phyloP scores from a whole-genome alignment of 2,329 filamentous ascomycete species.

The Calonectria hawksworthii region DNA sequence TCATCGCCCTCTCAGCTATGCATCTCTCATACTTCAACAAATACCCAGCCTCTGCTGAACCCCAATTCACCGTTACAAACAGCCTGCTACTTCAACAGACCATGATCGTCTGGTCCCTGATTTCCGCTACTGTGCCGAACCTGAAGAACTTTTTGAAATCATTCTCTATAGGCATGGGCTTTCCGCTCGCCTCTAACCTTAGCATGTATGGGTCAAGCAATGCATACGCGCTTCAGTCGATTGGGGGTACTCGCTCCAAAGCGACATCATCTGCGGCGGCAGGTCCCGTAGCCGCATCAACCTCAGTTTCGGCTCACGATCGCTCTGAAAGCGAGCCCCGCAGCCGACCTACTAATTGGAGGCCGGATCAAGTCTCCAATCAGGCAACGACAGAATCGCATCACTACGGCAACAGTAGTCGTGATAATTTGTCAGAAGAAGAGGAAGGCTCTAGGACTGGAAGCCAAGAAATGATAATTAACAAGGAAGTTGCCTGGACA shows the following conservation, averaged over 20 bases:
- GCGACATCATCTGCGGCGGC: constrained; percentile 17
- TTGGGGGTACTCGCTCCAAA: constrained; percentile 27
- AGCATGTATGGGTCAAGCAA: constrained; percentile 18
- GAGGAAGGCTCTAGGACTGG: constrained; percentile 30
- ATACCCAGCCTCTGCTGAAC: constrained; percentile 28
- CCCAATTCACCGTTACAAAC: constrained; percentile 36
- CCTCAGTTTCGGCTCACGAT: neutral
- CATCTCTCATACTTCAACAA: constrained; percentile 24
- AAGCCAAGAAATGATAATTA: constrained; percentile 41
- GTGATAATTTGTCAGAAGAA: constrained; percentile 29
- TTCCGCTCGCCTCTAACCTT: constrained; percentile 31
- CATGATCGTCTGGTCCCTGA: constrained; percentile 38
- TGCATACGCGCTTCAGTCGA: constrained; percentile 34
- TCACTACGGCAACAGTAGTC: constrained; percentile 5
- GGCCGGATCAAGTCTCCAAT: constrained; percentile 28
- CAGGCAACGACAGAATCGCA: constrained; percentile 8
- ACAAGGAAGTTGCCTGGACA: constrained; percentile 35
- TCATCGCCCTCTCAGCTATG: constrained; percentile 34
- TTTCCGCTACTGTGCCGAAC: constrained; percentile 38
- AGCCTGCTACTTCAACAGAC: constrained; percentile 32
- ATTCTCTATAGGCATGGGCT: constrained; percentile 39
- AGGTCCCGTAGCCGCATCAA: constrained; percentile 5
- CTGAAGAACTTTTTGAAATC: constrained; percentile 41
- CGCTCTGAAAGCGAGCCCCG: constrained; percentile 18
- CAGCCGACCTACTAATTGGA: constrained; percentile 31